These are phyloP conservation scores for Beauveria varroae DNA, from an alignment of 2,329 filamentous ascomycete genomes.

Conservation along the genomic window DNA sequence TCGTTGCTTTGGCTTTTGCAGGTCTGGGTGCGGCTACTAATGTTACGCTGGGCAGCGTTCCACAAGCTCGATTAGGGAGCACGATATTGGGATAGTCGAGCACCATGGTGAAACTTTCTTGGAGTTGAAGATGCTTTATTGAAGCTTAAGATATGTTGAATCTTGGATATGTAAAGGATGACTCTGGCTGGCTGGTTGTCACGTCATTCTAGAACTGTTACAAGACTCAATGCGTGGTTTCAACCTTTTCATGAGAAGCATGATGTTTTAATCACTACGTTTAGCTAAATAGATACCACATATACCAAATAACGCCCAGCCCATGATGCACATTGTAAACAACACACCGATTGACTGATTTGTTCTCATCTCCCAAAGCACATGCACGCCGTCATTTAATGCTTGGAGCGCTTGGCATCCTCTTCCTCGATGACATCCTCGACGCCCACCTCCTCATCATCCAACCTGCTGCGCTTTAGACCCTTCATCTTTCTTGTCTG, in stretches of 20 bases:
- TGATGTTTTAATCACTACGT: background rate
- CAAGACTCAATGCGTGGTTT: background rate
- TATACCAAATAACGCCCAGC: constrained; percentile 10
- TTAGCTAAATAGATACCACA: background rate
- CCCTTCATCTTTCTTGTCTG: constrained; percentile 99
- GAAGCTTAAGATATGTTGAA: background rate
- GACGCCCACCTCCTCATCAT: constrained; percentile 42
- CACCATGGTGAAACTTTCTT: too few species aligned
- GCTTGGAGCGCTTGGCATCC: constrained; percentile 30
- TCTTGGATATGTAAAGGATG: background rate
- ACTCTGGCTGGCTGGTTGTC: background rate
- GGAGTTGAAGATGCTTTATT: background rate
- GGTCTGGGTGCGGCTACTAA: background rate
- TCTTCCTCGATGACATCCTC: constrained; percentile 24
- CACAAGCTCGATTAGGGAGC: background rate
- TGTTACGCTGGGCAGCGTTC: background rate
- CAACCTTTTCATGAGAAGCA: background rate
- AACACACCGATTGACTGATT: background rate
- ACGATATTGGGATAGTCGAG: too few species aligned
- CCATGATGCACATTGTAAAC: constrained; percentile 6
- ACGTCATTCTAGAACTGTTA: background rate
- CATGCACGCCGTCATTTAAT: constrained; percentile 16
- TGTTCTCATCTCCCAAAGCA: background rate
- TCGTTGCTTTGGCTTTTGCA: background rate
- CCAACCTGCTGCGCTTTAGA: constrained; percentile 72